Evolutionary conservation across 305 asterid species (phyloP), one percentile per base, ranked within the genome.

Genomic region (Solanum aculeatissimum): DNA sequence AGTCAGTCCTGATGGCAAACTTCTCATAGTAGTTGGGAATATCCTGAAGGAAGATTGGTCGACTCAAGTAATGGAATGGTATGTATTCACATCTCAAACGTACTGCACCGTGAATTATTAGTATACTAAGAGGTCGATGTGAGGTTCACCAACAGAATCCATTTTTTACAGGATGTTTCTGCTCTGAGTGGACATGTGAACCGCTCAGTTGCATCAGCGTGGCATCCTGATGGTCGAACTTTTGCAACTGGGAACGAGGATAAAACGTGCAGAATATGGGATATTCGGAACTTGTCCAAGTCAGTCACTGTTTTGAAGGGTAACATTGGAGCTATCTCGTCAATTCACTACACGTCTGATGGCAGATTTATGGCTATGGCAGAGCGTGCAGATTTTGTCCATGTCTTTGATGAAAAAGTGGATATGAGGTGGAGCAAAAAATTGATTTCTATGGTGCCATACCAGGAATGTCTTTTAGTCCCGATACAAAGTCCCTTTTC

Each of bases 171-270:
- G 71, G n/a, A 0, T 7, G 71, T 63, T 14, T 32, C 42, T 14
- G 4, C 42, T 63, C 0, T 63, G 71, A 25, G 38, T 63, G 71
- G 71, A 27, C 71, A 27, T 27, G n/a, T 27, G n/a, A 42, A 27
- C 71, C 3, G 7, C 71, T 63, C 71, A 35, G 29, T 27, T 15
- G 71, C 71, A 14, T 27, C 42, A 63, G 42, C 71, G 2, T 63
- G 71, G 71, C 42, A 27, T 87, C 98, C 98, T 12, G 91, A 87
- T 25, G 96, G 98, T 85, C 10, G 88, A 23, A 93, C 94, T 11
- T 93, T 95, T 79, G 96, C 98, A 21, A 95, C 98, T 9, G 97
- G 98, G 74, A 95, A 93, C 89, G 96, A 95, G 87, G 98, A 95
- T 86, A 92, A 89, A 83, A 94, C 96, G 21, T 94, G 97, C 85